Conservation (phyloP, 495 filamentous ascomycete species). For the Penicillium cosmopolitanum region DNA sequence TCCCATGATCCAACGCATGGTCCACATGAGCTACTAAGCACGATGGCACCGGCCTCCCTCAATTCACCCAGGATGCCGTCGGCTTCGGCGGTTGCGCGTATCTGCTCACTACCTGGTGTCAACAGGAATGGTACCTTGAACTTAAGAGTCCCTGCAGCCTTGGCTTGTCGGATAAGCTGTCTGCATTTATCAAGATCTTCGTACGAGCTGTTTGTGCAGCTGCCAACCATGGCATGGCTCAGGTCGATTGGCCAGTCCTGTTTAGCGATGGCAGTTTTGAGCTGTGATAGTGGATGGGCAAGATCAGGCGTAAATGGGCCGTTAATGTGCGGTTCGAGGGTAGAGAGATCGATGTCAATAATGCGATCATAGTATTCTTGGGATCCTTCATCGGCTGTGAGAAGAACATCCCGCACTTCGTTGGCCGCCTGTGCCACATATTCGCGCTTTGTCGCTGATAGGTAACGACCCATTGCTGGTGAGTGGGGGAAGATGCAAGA, state of each 20-base stretch:
- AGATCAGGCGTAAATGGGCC: slow-evolving; percentile 93
- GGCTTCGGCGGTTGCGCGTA: slow-evolving; percentile 81
- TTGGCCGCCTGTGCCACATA: slow-evolving; percentile 73
- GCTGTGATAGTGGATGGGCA: slow-evolving; percentile 39
- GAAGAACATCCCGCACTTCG: slow-evolving; percentile 71
- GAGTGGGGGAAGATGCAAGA: slow-evolving; percentile 82
- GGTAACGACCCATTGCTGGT: slow-evolving; percentile 84
- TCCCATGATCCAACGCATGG: slow-evolving; percentile 76
- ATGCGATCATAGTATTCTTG: slow-evolving; percentile 78
- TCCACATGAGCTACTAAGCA: slow-evolving; percentile 87
- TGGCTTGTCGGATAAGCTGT: slow-evolving; percentile 82
- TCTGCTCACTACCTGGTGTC: slow-evolving; percentile 88
- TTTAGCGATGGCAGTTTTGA: background rate
- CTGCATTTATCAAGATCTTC: slow-evolving; percentile 57
- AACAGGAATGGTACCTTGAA: slow-evolving; percentile 80
- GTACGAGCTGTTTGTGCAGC: slow-evolving; percentile 72
- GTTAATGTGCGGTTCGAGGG: slow-evolving; percentile 92
- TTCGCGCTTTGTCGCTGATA: slow-evolving; percentile 76
- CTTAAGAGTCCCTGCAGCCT: slow-evolving; percentile 76
- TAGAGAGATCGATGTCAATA: slow-evolving; percentile 82
- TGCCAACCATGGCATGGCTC: slow-evolving; percentile 81
- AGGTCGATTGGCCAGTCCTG: slow-evolving; percentile 90
- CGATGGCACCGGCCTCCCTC: slow-evolving; percentile 83
- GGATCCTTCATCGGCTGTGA: slow-evolving; percentile 67
- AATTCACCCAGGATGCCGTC: slow-evolving; percentile 86